phyloP scores from a whole-genome alignment of 192 early-diverging fungal genomes.

The Coemansia sp. region DNA sequence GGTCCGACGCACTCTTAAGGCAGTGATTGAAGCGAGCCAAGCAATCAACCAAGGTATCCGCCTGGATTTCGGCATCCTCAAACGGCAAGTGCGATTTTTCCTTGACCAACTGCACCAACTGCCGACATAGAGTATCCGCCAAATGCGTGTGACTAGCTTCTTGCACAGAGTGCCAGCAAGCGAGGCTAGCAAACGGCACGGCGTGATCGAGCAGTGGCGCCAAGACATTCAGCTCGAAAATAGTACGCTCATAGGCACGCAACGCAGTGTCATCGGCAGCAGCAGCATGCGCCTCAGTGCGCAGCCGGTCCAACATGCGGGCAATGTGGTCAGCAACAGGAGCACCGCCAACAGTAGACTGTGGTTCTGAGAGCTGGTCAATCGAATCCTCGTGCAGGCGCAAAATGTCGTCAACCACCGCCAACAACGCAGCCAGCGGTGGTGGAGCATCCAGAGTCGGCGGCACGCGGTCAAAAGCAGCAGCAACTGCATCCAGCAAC shows the following conservation, averaged over 20 bases:
- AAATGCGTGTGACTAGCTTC: not conserved
- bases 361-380: not conserved
- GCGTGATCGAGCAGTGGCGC: slow-evolving; percentile 4
- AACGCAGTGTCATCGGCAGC: not conserved
- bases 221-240: slow-evolving; percentile 44
- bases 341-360: not conserved
- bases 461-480: slow-evolving; percentile 24
- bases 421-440: slow-evolving; percentile 19
- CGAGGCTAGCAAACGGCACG: not conserved
- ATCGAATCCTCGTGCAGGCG: slow-evolving; percentile 21
- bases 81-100: slow-evolving; percentile 33
- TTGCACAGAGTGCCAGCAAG: not conserved
- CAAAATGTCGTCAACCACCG: slow-evolving; percentile 20
- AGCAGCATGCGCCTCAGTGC: slow-evolving; percentile 7
- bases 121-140: slow-evolving; percentile 2
- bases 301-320: not conserved
- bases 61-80: not conserved
- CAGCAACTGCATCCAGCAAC: slow-evolving; percentile 1
- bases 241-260: slow-evolving; percentile 26
- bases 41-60: not conserved
- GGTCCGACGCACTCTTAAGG: slow-evolving; percentile 28
- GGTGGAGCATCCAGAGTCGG: slow-evolving; percentile 35
- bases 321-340: slow-evolving; percentile 5
- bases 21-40: slow-evolving; percentile 21
- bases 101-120: slow-evolving; percentile 24